Conservation (phyloP, 768 basidiomycete genomes). For the button mushroom (Agaricus bisporus) region DNA sequence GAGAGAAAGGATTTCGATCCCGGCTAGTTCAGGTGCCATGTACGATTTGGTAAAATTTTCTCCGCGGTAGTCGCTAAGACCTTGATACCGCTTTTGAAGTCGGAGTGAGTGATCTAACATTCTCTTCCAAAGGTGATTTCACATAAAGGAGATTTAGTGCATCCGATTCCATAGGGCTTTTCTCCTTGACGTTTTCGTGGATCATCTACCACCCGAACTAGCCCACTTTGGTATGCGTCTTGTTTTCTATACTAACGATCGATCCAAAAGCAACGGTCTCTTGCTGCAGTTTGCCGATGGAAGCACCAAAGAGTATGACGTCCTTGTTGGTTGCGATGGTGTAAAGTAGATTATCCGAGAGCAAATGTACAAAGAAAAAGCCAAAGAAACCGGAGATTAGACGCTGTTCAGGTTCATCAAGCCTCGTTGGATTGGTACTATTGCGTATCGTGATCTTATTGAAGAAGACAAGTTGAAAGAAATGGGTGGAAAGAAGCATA, state of each 20-base stretch:
- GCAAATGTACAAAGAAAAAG: slow-evolving; percentile 11
- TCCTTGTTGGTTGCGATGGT: slow-evolving; percentile 25
- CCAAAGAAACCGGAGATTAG: slow-evolving; percentile 10
- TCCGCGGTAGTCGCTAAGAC: slow-evolving; percentile 13
- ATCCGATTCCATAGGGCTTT: slow-evolving; percentile 47
- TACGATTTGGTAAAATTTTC: not conserved
- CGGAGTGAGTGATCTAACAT: slow-evolving; percentile 23
- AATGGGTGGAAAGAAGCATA: slow-evolving; percentile 17
- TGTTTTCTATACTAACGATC: slow-evolving; percentile 28
- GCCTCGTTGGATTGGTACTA: slow-evolving; percentile 29
- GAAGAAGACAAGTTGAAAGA: slow-evolving; percentile 18
- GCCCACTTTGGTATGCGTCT: slow-evolving; percentile 46
- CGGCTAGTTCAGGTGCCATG: slow-evolving; percentile 34
- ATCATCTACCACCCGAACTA: slow-evolving; percentile 31
- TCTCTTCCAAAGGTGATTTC: not conserved
- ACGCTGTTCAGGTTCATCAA: slow-evolving; percentile 11
- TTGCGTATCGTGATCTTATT: slow-evolving; percentile 29
- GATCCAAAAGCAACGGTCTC: slow-evolving; percentile 20
- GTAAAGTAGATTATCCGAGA: slow-evolving; percentile 16
- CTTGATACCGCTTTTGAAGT: slow-evolving; percentile 22
- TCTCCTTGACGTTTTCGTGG: slow-evolving; percentile 46
- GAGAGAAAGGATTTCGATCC: slow-evolving; percentile 14
- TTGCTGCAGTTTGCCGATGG: slow-evolving; percentile 21
- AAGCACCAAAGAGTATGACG: slow-evolving; percentile 21
- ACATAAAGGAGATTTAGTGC: slow-evolving; percentile 14